Percentiles rank a stretch among this genome's conserved stretches.
These are phyloP conservation scores for Aspergillus neoniger DNA, from an alignment of 2,329 filamentous ascomycete species.

Conservation along the genomic window DNA sequence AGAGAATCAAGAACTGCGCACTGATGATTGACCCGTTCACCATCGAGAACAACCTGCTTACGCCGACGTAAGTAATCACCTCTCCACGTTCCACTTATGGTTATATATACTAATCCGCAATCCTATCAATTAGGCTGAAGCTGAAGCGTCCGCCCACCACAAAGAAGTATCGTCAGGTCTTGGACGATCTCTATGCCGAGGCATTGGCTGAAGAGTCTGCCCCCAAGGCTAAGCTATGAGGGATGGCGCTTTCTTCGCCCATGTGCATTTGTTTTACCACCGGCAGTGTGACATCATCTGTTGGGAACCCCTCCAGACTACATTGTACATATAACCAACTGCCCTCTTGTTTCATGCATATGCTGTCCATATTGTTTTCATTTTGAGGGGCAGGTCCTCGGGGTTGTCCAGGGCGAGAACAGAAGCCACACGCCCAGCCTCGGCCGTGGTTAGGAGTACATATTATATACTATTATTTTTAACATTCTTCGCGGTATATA, in stretches of 20 bases:
- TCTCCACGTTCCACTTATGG: background rate
- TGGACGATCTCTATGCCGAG: constrained; percentile 65
- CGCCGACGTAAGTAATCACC: constrained; percentile 46
- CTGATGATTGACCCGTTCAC: constrained; percentile 87
- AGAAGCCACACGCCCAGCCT: background rate
- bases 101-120: constrained; percentile 20
- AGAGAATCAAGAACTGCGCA: constrained; percentile 73
- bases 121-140: constrained; percentile 57
- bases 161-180: constrained; percentile 59
- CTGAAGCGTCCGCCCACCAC: constrained; percentile 69
- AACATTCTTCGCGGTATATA: background rate
- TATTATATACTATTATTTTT: background rate
- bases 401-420: background rate
- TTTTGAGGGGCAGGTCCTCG: background rate
- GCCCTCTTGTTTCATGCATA: background rate
- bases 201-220: constrained; percentile 43
- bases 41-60: constrained; percentile 81
- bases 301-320: background rate
- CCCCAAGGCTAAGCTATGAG: constrained; percentile 44
- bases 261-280: background rate
- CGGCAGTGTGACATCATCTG: background rate
- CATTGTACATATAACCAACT: background rate
- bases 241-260: background rate
- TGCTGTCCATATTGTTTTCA: background rate
- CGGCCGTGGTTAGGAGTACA: background rate